Conservation (phyloP, 1,284 basidiomycete genomes). For the Ustilago bromivora region DNA sequence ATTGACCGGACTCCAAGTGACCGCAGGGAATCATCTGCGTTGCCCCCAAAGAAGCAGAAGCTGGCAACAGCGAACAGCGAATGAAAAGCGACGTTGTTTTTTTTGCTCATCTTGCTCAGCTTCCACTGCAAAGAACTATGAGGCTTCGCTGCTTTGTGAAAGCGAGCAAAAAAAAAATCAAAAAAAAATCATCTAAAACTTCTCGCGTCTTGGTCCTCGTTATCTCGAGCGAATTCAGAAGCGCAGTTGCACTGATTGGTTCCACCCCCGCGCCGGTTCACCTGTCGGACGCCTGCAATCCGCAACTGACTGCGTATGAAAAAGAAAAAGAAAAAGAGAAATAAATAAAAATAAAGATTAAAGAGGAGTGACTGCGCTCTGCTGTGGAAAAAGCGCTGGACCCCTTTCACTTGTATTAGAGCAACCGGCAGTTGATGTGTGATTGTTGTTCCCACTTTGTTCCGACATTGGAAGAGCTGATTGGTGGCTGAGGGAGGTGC, state of each 20-base stretch:
- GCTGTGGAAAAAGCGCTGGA: not conserved
- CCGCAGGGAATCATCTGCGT: not conserved
- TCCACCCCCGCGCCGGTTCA: not conserved
- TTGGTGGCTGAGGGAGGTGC: not conserved
- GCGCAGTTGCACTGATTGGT: not conserved
- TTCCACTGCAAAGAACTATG: not conserved
- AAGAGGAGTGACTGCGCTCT: not conserved
- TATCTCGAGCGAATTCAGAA: constrained; percentile 25
- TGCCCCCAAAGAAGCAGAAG: not conserved
- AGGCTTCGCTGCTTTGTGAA: not conserved
- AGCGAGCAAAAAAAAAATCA: not conserved
- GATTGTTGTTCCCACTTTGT: not conserved
- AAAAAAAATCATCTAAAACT: not conserved
- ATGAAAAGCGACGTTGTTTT: not conserved
- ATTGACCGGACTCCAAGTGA: not conserved
- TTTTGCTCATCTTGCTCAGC: constrained; percentile 5
- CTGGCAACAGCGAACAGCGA: not conserved
- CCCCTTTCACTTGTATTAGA: not conserved
- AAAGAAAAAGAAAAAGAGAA: not conserved
- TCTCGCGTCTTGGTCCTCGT: not conserved
- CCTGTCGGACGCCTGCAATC: constrained; percentile 10
- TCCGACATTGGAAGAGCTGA: not conserved
- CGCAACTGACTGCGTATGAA: constrained; percentile 4
- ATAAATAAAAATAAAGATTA: not conserved
- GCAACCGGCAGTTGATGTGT: not conserved